Conservation (phyloP, 768 basidiomycete species). For the Trametes punicea region DNA sequence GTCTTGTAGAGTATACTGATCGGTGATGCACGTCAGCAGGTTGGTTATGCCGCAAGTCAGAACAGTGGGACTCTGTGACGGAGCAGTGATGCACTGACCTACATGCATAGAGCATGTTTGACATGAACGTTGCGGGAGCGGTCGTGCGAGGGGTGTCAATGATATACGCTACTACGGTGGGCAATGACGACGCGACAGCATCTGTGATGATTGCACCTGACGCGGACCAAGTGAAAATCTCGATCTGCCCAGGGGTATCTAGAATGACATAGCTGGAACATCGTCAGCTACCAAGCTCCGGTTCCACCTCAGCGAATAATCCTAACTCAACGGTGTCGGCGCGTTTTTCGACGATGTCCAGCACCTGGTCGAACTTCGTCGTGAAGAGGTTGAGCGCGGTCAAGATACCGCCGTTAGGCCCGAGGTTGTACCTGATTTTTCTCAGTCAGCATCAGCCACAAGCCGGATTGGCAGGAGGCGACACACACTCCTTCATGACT, state of each 20-base stretch:
- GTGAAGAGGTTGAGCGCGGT: constrained; percentile 97
- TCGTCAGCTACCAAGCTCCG: neutral
- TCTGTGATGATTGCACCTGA: constrained; percentile 99
- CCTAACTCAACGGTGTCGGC: constrained; percentile 84
- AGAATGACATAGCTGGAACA: constrained; percentile 79
- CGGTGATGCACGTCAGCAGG: neutral
- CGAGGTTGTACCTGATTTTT: constrained; percentile 82
- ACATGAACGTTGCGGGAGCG: constrained; percentile 98
- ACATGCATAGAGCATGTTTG: constrained; percentile 99
- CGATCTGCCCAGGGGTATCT: constrained; percentile 98
- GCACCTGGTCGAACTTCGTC: constrained; percentile 97
- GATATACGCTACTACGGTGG: constrained; percentile 93
- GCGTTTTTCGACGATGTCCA: constrained; percentile 87
- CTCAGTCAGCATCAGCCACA: neutral
- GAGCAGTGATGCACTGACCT: constrained; percentile 47
- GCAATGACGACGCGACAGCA: constrained; percentile 88
- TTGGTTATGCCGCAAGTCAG: too few relatives aligned
- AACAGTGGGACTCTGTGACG: neutral
- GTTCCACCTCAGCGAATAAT: neutral
- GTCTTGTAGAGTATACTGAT: constrained; percentile 95
- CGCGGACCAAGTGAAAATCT: constrained; percentile 99
- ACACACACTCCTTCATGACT: constrained; percentile 98
- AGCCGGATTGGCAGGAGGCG: constrained; percentile 25
- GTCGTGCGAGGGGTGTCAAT: constrained; percentile 96
- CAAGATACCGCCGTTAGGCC: constrained; percentile 96